Conservation (phyloP, 108 stramenopile genomes). For the Cylindrotheca fusiformis region DNA sequence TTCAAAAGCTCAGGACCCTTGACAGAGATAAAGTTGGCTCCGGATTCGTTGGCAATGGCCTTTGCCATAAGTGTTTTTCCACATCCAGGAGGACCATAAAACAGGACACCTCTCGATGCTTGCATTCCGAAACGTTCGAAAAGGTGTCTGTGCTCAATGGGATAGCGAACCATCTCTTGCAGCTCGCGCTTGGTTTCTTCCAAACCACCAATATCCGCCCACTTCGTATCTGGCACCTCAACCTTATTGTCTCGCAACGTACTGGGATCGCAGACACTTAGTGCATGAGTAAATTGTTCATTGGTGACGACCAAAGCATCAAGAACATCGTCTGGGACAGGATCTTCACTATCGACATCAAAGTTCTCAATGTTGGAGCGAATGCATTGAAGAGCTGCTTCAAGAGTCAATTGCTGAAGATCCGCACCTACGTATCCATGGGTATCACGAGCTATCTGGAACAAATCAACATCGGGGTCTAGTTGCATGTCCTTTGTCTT, state of each 20-base stretch:
- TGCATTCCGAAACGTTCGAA: conserved; percentile 98
- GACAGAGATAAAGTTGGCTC: conserved; percentile 99
- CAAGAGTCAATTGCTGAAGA: conserved; percentile 93
- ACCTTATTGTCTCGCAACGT: conserved; percentile 93
- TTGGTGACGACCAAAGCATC: conserved; percentile 82
- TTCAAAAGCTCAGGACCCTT: conserved; percentile 99
- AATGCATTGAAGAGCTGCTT: conserved; percentile 95
- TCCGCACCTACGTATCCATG: conserved; percentile 99
- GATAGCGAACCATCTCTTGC: conserved; percentile 98
- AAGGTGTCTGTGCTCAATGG: conserved; percentile 95
- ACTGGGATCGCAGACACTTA: conserved; percentile 86
- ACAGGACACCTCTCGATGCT: conserved; percentile 95
- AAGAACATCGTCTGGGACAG: conserved; percentile 70
- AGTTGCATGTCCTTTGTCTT: conserved; percentile 95
- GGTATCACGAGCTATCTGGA: conserved; percentile 91
- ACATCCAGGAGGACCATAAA: conserved; percentile 99
- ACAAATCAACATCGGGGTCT: conserved; percentile 77
- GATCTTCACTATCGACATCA: conserved; percentile 85
- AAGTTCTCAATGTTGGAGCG: conserved; percentile 82
- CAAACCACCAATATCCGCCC: conserved; percentile 98
- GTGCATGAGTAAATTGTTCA: conserved; percentile 91
- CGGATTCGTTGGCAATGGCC: conserved; percentile 99
- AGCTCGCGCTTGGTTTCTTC: conserved; percentile 99
- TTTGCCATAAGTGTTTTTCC: conserved; percentile 99
- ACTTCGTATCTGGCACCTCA: conserved; percentile 94